Base-by-base conservation (phyloP, 495 filamentous ascomycete genomes). In the Penicillium samsonianum region DNA sequence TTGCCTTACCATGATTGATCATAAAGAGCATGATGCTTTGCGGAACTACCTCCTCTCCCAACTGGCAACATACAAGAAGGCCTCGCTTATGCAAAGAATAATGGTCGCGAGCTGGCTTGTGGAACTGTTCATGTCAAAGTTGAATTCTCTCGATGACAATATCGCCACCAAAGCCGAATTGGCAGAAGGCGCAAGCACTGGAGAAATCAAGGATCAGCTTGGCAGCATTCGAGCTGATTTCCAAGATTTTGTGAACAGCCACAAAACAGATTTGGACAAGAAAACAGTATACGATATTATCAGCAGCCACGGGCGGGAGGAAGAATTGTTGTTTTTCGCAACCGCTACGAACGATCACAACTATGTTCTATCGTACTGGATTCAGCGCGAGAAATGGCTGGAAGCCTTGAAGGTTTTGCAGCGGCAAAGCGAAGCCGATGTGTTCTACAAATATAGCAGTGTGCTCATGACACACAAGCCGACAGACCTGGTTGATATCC, bases 71-170 rank as follows among this genome's bases (percentile, higher is more conserved):
- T 86, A 92, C 67, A 96, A 91, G 73, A 95, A 91, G 71, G 81
- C 87, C 16, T 85, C 83, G 8, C 74, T 87, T 20, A 98, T 97
- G 95, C 94, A 98, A 73, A 76, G 94, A 50, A 86, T 88, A 33
- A 96, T 98, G 92, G 87, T 97, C 53, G 89, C 94, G 23, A 91
- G 87, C 64, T 98, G 94, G 94, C 83, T 98, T 49, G 80, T 96
- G 17, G 94, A 98, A 62, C 80, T 96, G 7, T 98, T 94, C 72
- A 98, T 98, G 94, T 89, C 91, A 3, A 97, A 96, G 73, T 79
- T 98, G 30, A 97, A 98, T 64, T 87, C 88, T 4, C 84, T 98
- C 0, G 95, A 98, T 67, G 94, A 98, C 69, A 91, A 90, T 14
- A 90, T 98, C 50, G 87, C 91, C 35, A 96, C 95, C 0, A 89